Conservation (phyloP, 768 basidiomycete genomes). For the Ramaria sp. region DNA sequence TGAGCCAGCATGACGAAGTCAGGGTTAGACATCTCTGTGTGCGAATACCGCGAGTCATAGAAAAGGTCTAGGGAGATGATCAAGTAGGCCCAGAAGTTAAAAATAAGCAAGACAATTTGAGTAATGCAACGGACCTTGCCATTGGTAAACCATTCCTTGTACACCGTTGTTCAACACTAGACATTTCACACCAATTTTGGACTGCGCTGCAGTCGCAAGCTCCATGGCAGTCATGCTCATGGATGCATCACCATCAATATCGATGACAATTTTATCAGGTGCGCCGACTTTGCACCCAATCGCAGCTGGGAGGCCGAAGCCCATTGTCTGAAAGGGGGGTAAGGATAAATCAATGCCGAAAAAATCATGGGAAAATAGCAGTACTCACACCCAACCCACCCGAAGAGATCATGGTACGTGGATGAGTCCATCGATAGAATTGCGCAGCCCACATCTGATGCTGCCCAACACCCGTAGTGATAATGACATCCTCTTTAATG, state of each 20-base stretch:
- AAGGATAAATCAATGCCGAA: neutral
- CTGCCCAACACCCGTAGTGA: constrained; percentile 94
- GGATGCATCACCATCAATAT: constrained; percentile 96
- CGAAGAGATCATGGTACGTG: constrained; percentile 81
- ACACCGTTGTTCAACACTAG: constrained; percentile 92
- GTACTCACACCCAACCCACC: constrained; percentile 86
- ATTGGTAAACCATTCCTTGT: constrained; percentile 99
- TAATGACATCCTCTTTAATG: constrained; percentile 76
- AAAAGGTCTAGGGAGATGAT: constrained; percentile 59
- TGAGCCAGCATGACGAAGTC: constrained; percentile 85
- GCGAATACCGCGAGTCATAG: constrained; percentile 94
- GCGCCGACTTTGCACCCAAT: constrained; percentile 97
- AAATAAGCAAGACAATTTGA: neutral
- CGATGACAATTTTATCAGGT: constrained; percentile 86
- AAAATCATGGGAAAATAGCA: neutral
- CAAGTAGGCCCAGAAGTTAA: neutral
- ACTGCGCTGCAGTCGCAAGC: constrained; percentile 86
- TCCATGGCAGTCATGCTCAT: constrained; percentile 99
- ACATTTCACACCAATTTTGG: constrained; percentile 89
- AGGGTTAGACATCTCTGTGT: constrained; percentile 92
- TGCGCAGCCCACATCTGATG: constrained; percentile 99
- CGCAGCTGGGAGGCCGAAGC: constrained; percentile 88
- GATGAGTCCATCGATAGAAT: constrained; percentile 82
- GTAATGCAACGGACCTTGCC: constrained; percentile 64
- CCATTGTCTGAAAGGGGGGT: constrained; percentile 68